Conservation (phyloP, 495 filamentous ascomycete species). For the Neurospora intermedia region DNA sequence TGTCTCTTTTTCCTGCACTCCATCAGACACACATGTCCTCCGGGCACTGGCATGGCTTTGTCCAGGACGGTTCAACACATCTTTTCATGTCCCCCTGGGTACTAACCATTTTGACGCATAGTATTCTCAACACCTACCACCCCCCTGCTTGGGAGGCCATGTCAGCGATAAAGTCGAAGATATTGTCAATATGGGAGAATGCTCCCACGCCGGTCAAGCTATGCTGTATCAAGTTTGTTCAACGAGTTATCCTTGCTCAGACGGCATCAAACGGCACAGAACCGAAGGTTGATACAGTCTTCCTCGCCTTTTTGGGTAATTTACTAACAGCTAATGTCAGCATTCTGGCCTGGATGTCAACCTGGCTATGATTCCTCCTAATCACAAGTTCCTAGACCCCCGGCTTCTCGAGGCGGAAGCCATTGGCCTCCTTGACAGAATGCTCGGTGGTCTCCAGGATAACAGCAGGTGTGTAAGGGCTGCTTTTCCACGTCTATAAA, state of each 20-base stretch:
- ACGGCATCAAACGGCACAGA: conserved; percentile 74
- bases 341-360: conserved; percentile 83
- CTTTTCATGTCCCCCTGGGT: neutral
- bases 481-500: neutral
- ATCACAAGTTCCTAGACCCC: conserved; percentile 65
- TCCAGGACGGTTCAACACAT: neutral
- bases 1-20: neutral
- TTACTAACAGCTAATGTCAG: conserved; percentile 36
- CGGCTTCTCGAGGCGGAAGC: conserved; percentile 82
- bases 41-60: neutral
- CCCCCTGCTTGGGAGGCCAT: conserved; percentile 77
- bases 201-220: conserved; percentile 67
- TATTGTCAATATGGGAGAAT: conserved; percentile 79
- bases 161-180: conserved; percentile 76
- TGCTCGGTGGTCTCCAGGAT: conserved; percentile 80
- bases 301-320: conserved; percentile 3
- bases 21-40: neutral
- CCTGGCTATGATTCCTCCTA: conserved; percentile 69
- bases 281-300: conserved; percentile 54
- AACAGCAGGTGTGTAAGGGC: conserved; percentile 53
- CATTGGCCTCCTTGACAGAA: conserved; percentile 76
- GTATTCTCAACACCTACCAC: conserved; percentile 74
- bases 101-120: conserved; percentile 25
- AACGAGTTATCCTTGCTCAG: conserved; percentile 85
- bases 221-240: conserved; percentile 94